phyloP scores from a whole-genome alignment of 495 filamentous ascomycete genomes.

The Aspergillus carlsbadensis region DNA sequence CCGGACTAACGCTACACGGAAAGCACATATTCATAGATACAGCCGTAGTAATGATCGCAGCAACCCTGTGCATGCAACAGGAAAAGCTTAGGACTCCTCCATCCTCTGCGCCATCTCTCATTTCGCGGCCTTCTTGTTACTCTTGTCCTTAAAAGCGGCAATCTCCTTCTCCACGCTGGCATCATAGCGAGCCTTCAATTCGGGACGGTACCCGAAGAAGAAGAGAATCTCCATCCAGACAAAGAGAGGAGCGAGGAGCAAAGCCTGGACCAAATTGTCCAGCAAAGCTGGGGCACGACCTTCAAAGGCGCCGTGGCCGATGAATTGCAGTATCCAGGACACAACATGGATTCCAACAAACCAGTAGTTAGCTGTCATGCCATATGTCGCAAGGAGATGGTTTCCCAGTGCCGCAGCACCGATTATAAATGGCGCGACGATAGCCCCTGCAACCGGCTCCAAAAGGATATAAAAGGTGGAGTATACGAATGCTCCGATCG shows the following conservation, averaged over 20 bases:
- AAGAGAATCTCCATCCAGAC: slow-evolving; percentile 97
- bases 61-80: neutral
- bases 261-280: slow-evolving; percentile 86
- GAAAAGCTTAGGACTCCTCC: neutral
- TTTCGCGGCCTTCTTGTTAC: slow-evolving; percentile 24
- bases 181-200: slow-evolving; percentile 76
- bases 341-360: slow-evolving; percentile 65
- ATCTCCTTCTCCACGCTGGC: slow-evolving; percentile 68
- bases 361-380: slow-evolving; percentile 65
- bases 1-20: neutral
- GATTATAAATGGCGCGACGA: slow-evolving; percentile 71
- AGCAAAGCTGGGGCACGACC: slow-evolving; percentile 82
- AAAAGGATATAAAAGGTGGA: slow-evolving; percentile 83
- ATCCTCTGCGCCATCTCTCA: neutral
- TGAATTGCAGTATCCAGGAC: slow-evolving; percentile 85
- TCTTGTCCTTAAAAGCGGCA: slow-evolving; percentile 37
- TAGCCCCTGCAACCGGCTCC: slow-evolving; percentile 83
- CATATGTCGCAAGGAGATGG: slow-evolving; percentile 66
- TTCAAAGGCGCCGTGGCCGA: slow-evolving; percentile 90
- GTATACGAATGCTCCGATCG: slow-evolving; percentile 70
- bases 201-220: slow-evolving; percentile 83
- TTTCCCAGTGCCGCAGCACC: slow-evolving; percentile 71
- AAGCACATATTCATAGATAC: neutral
- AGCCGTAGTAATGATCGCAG: neutral
- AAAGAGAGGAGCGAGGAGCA: slow-evolving; percentile 96